These are phyloP conservation scores for Plasmodium adleri DNA, from an alignment of 169 alveolate species.

Conservation along the genomic window DNA sequence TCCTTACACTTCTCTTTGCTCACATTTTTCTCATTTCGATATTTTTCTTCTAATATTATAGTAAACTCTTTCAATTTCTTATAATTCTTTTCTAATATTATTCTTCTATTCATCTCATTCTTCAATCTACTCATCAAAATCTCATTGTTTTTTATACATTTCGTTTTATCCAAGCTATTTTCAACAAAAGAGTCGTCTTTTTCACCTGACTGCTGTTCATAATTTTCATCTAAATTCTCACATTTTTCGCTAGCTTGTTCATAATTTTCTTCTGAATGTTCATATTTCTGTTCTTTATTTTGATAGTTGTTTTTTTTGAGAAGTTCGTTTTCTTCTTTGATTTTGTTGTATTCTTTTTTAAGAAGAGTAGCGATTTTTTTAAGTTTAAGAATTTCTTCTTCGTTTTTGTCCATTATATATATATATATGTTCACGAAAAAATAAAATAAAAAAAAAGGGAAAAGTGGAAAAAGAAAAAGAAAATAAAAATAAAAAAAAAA, in stretches of 20 bases:
- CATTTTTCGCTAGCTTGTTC: too few species aligned
- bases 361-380: constrained; percentile 37
- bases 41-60: constrained; percentile 49
- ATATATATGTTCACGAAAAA: too few species aligned
- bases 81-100: constrained; percentile 45
- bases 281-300: not conserved
- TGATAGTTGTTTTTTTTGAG: not conserved
- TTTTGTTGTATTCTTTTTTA: constrained; percentile 73
- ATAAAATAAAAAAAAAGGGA: too few species aligned
- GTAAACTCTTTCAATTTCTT: constrained; percentile 66
- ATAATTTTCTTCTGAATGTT: not conserved
- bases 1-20: constrained; percentile 15
- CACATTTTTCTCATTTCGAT: constrained; percentile 20
- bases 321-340: constrained; percentile 62
- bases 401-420: constrained; percentile 7
- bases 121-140: not conserved
- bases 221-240: not conserved
- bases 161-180: not conserved
- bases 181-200: too few species aligned
- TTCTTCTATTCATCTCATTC: constrained; percentile 31
- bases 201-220: too few species aligned
- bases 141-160: not conserved
- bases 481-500: too few species aligned
- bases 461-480: too few species aligned
- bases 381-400: constrained; percentile 61